Evolutionary conservation across 2,329 filamentous ascomycete species (phyloP).

Genomic region (Arthrobotrys conoides): DNA sequence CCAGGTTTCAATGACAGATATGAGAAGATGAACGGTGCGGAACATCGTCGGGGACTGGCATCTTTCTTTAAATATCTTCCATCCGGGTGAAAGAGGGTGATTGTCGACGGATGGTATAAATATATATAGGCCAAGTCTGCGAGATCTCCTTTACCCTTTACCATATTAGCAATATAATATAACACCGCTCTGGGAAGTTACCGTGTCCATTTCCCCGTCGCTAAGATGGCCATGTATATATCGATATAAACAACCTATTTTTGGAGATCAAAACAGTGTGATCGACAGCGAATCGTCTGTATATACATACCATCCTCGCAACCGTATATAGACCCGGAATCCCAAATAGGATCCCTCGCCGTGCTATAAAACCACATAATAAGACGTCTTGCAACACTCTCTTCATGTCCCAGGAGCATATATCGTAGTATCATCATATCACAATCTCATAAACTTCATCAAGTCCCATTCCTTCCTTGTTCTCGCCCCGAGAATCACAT

Average conservation of each 20-base stretch:
- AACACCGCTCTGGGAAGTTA: background rate
- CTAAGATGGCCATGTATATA: background rate
- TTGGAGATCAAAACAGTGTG: background rate
- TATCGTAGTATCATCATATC: too few relatives aligned
- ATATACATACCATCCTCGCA: background rate
- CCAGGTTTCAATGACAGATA: conserved; percentile 55
- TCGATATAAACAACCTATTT: background rate
- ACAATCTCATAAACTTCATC: too few relatives aligned
- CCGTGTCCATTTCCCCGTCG: background rate
- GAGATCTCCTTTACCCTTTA: background rate
- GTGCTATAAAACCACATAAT: background rate
- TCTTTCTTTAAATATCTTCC: background rate
- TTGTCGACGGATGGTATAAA: background rate
- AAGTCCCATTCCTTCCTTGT: too few relatives aligned
- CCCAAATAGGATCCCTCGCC: too few relatives aligned
- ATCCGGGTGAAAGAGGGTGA: background rate
- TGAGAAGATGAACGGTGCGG: conserved; percentile 50
- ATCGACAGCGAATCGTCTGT: background rate
- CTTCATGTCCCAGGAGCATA: background rate
- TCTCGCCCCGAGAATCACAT: too few relatives aligned
- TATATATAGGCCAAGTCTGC: background rate
- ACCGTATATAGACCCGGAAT: too few relatives aligned
- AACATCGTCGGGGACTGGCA: conserved; percentile 37
- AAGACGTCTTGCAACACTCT: background rate
- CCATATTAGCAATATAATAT: background rate